Percentiles rank a stretch among this genome's conserved stretches.
These are phyloP conservation scores for Xerocomellus chrysenteron DNA, from an alignment of 768 basidiomycete species.

Conservation along the genomic window DNA sequence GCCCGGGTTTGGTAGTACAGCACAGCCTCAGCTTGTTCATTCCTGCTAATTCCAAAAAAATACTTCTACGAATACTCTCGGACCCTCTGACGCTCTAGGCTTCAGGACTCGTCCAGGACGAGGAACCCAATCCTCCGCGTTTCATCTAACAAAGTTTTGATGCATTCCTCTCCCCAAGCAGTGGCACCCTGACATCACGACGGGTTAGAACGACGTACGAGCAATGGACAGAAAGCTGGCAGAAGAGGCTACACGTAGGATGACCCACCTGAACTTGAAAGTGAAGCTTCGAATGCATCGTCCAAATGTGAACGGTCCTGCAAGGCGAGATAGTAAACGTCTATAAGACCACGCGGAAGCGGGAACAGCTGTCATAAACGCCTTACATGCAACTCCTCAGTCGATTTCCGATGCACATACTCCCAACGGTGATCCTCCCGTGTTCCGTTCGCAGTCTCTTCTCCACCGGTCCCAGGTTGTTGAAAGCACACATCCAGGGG, in stretches of 20 bases:
- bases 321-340: too few relatives aligned
- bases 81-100: neutral
- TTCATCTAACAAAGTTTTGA: conserved; percentile 14
- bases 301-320: conserved; percentile 19
- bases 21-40: too few relatives aligned
- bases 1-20: too few relatives aligned
- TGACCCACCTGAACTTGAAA: conserved; percentile 14
- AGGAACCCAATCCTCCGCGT: conserved; percentile 16
- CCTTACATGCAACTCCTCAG: conserved; percentile 10
- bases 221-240: neutral
- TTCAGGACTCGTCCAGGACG: conserved; percentile 1
- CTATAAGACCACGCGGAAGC: neutral
- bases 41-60: too few relatives aligned
- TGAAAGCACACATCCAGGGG: conserved; percentile 9
- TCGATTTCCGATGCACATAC: conserved; percentile 10
- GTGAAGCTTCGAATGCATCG: conserved; percentile 15
- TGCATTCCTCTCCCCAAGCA: conserved; percentile 22
- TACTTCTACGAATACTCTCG: too few relatives aligned
- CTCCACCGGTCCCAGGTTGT: conserved; percentile 15
- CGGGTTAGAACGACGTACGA: neutral
- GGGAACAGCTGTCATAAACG: neutral
- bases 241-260: too few relatives aligned
- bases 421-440: neutral
- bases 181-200: conserved; percentile 13
- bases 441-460: conserved; percentile 7